Percentiles rank a stretch among this genome's conserved stretches.
Evolutionary conservation across 2,329 filamentous ascomycete genomes (phyloP).

Genomic region (Grosmannia penicillata): DNA sequence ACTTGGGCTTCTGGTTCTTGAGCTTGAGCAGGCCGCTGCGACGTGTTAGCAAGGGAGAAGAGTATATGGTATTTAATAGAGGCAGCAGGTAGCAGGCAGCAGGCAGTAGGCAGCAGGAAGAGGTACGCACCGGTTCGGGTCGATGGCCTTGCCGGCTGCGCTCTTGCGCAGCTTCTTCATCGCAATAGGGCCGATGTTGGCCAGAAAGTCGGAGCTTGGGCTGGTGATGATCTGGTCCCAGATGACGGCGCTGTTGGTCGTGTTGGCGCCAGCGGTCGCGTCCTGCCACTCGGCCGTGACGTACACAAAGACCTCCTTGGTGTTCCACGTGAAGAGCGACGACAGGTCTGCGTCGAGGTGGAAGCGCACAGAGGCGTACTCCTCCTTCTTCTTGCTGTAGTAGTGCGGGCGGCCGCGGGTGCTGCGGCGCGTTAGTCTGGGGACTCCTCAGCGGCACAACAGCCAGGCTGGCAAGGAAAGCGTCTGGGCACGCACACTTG

Average conservation of each 20-base stretch:
- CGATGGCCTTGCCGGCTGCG: slow-evolving; percentile 43
- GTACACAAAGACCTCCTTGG: slow-evolving; percentile 95
- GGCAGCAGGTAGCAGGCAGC: neutral
- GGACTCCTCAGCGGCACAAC: no score
- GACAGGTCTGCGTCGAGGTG: slow-evolving; percentile 82
- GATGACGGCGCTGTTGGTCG: slow-evolving; percentile 63
- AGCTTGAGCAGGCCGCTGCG: slow-evolving; percentile 62
- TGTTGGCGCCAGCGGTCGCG: slow-evolving; percentile 18
- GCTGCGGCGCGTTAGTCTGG: no score
- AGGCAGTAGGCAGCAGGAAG: neutral
- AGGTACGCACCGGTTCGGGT: slow-evolving; percentile 35
- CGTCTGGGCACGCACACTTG: slow-evolving; percentile 54
- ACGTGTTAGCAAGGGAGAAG: slow-evolving; percentile 1
- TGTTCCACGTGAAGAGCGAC: slow-evolving; percentile 97
- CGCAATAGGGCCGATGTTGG: slow-evolving; percentile 43
- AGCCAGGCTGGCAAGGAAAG: neutral
- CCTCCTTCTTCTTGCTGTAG: slow-evolving; percentile 82
- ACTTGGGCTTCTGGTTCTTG: slow-evolving; percentile 81
- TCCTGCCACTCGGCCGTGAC: slow-evolving; percentile 63
- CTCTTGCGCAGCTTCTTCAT: slow-evolving; percentile 48
- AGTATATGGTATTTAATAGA: neutral
- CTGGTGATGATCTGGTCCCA: slow-evolving; percentile 91
- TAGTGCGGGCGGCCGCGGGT: slow-evolving; percentile 90
- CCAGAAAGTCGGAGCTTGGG: slow-evolving; percentile 46
- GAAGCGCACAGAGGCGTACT: slow-evolving; percentile 91